These are phyloP conservation scores for Aspergillus cristatus DNA, from an alignment of 495 filamentous ascomycete species.

Conservation along the genomic window DNA sequence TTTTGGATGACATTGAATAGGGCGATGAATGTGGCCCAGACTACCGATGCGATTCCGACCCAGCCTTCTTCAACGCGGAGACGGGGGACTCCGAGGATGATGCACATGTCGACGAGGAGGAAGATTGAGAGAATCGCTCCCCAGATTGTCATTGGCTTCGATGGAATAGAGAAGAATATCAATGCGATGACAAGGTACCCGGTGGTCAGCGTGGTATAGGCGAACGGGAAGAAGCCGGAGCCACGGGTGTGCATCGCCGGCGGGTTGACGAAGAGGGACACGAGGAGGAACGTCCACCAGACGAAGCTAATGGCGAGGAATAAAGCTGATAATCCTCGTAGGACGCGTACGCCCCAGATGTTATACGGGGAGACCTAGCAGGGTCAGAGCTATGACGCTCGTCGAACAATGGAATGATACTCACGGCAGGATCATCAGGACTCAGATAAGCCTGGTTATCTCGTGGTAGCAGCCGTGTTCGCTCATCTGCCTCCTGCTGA, in stretches of 20 bases:
- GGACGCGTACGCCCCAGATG: slow-evolving; percentile 73
- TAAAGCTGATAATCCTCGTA: slow-evolving; percentile 63
- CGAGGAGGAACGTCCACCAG: slow-evolving; percentile 85
- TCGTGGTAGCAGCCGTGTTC: slow-evolving; percentile 59
- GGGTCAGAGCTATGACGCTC: slow-evolving; percentile 1
- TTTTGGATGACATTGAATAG: slow-evolving; percentile 54
- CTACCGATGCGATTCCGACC: slow-evolving; percentile 75
- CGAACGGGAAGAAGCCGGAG: slow-evolving; percentile 82
- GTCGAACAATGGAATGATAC: slow-evolving; percentile 9
- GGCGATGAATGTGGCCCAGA: slow-evolving; percentile 62
- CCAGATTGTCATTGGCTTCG: slow-evolving; percentile 61
- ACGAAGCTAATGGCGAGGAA: slow-evolving; percentile 67
- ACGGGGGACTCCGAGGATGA: slow-evolving; percentile 63
- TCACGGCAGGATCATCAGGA: slow-evolving; percentile 90
- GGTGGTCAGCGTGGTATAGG: slow-evolving; percentile 63
- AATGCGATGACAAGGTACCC: slow-evolving; percentile 68
- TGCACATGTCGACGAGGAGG: slow-evolving; percentile 67
- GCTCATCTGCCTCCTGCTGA: slow-evolving; percentile 50
- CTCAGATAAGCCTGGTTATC: slow-evolving; percentile 59
- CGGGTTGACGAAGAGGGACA: slow-evolving; percentile 80
- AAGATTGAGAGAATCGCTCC: slow-evolving; percentile 57
- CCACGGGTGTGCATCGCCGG: slow-evolving; percentile 78
- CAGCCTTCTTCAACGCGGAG: slow-evolving; percentile 78
- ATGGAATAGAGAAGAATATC: slow-evolving; percentile 79
- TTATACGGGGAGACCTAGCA: slow-evolving; percentile 87